Percentiles rank a stretch among this genome's conserved stretches.
Conservation (phyloP, 257 asterid species). For the Solanum acaule region DNA sequence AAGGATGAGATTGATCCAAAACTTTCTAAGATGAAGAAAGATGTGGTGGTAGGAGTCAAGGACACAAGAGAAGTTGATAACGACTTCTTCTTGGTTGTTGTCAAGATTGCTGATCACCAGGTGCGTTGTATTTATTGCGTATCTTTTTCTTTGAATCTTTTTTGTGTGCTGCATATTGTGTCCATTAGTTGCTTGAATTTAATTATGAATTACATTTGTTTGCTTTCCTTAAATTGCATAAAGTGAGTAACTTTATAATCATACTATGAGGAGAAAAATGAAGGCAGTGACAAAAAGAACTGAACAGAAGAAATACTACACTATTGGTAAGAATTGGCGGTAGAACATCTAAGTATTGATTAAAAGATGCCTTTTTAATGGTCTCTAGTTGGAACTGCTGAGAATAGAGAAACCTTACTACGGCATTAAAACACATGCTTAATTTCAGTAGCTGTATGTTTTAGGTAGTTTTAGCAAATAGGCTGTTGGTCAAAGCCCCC, state of each 20-base stretch:
- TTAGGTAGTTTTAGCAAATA: background rate
- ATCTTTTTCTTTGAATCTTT: background rate
- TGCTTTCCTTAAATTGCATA: background rate
- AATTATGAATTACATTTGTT: background rate
- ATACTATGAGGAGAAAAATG: background rate
- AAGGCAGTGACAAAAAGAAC: background rate
- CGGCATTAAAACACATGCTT: background rate
- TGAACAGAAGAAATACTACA: background rate
- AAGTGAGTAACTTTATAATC: background rate
- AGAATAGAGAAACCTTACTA: background rate
- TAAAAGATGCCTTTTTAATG: background rate
- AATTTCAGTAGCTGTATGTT: background rate
- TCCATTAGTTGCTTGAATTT: background rate
- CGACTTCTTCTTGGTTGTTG: constrained; percentile 92
- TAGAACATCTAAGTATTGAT: background rate
- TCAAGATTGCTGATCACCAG: constrained; percentile 87
- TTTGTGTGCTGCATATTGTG: background rate
- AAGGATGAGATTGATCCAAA: constrained; percentile 68
- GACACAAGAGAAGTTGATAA: constrained; percentile 86
- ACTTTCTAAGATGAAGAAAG: constrained; percentile 83
- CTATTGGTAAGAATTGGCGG: background rate
- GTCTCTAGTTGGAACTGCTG: background rate
- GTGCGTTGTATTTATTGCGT: constrained; percentile 23
- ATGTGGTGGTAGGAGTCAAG: constrained; percentile 79
- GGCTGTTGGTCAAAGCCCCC: background rate